phyloP scores from a whole-genome alignment of 2,329 filamentous ascomycete genomes.

The Diaporthe eres region DNA sequence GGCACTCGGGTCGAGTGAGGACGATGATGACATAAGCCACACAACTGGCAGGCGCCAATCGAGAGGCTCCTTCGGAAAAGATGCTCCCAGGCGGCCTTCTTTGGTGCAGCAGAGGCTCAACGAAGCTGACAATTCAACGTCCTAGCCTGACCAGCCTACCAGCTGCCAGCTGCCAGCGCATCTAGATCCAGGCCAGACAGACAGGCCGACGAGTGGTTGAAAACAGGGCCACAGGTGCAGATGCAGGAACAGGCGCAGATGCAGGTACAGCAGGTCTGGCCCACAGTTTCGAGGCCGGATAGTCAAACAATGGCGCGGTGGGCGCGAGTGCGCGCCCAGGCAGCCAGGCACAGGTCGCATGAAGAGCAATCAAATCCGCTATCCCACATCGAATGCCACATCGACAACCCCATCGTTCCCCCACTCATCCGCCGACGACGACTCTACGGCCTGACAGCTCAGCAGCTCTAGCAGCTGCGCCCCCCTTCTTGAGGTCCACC shows the following conservation, averaged over 20 bases:
- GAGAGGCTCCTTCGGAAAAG: no score
- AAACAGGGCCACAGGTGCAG: background rate
- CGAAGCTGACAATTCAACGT: background rate
- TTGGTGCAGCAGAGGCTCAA: background rate
- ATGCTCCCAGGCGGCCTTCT: no score
- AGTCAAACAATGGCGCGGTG: slow-evolving; percentile 7
- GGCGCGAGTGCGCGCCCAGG: background rate
- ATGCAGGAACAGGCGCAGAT: slow-evolving; percentile 6
- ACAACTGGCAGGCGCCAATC: no score
- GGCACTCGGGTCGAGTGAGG: background rate
- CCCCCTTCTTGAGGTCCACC: background rate
- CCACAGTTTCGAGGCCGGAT: slow-evolving; percentile 11
- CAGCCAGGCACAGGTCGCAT: slow-evolving; percentile 14
- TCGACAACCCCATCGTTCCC: background rate
- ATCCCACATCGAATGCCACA: slow-evolving; percentile 21
- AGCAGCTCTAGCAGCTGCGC: slow-evolving; percentile 11
- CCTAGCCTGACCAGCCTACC: background rate
- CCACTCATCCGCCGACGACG: background rate
- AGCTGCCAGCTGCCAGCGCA: background rate
- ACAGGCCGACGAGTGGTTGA: background rate
- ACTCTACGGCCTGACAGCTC: slow-evolving; percentile 21
- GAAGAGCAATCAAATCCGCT: slow-evolving; percentile 16
- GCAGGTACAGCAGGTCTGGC: slow-evolving; percentile 15
- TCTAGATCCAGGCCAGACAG: background rate
- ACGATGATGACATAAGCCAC: background rate